Conservation (phyloP, 2,329 filamentous ascomycete species). For the Ophiostoma tasmaniense region DNA sequence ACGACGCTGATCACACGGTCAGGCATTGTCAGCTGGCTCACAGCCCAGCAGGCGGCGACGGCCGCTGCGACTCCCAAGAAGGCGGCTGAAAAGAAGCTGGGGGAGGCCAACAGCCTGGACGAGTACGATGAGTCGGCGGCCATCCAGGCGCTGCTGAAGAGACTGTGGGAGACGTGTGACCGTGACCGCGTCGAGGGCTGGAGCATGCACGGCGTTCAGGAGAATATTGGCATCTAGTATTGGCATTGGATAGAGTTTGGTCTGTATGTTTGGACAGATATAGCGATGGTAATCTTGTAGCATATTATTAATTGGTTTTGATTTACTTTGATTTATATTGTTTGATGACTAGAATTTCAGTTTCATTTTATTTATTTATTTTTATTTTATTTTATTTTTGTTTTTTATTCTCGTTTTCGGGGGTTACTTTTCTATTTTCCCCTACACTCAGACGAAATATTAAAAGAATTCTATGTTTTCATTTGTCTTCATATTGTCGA, state of each 20-base stretch:
- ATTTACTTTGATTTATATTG: not conserved
- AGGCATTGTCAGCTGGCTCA: constrained; percentile 66
- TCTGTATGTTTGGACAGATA: not conserved
- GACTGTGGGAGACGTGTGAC: constrained; percentile 59
- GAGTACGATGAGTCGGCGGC: constrained; percentile 38
- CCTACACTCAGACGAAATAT: too few relatives aligned
- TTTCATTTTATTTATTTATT: not conserved
- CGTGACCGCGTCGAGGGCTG: constrained; percentile 55
- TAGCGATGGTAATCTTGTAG: not conserved
- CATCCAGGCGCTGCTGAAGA: constrained; percentile 46
- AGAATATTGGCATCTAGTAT: constrained; percentile 11
- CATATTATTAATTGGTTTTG: not conserved
- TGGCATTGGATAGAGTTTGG: not conserved
- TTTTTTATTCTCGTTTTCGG: too few relatives aligned
- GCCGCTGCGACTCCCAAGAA: not conserved
- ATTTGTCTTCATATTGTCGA: too few relatives aligned
- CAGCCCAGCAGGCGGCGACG: constrained; percentile 43
- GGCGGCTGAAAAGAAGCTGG: not conserved
- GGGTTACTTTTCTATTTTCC: too few relatives aligned
- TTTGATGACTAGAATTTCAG: too few relatives aligned
- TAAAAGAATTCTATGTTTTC: too few relatives aligned
- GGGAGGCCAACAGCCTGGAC: constrained; percentile 11
- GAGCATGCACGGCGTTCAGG: constrained; percentile 45
- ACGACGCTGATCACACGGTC: constrained; percentile 73
- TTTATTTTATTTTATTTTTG: not conserved